Base-by-base conservation (phyloP, 225 moss, liverwort and hornwort species). In the Sphagnum contortum region DNA sequence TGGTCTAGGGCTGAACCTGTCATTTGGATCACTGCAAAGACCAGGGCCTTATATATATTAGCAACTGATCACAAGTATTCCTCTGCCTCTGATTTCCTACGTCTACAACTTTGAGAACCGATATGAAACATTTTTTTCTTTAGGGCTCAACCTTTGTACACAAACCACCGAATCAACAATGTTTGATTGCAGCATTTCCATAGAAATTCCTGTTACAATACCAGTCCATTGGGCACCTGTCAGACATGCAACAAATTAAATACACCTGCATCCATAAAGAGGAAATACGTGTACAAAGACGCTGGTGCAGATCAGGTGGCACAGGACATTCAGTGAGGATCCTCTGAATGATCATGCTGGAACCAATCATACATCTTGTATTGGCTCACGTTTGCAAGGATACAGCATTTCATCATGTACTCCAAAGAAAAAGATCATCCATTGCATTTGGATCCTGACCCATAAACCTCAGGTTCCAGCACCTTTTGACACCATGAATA, bases 171-270 rank as follows among this genome's bases (percentile, higher is more conserved):
- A 93, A 76, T 98, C 98, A 55, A 98, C 93, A 72, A 66, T 77
- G 71, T 86, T 70, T 44, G 80, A 71, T 63, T 81, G 87, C 87
- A 98, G 72, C 93, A 98, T 98, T 75, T 91, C 93, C 90, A 98
- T 89, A 47, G 98, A 93, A 78, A 98, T 98, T 5, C 82, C 85
- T 64, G 98, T 98, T 68, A 98, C 98, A 55, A 98, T 86, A 57
- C 98, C 98, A 55, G 93, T 98, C 92, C 96, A 96, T 81, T 96
- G 96, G 71, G 96, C 96, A 70, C 96, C 90, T 96, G 75, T 61
- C 47, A 68, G 64, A 79, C 75, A 66, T 69, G 12, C 29, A 29
- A 29, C 29, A 29, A 29, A 29, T 29, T 29, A 29, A 29, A 29
- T 29, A 1, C 29, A 29, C 29, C 1, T 29, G 29, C 29, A 29